These are phyloP conservation scores for Dactylonectria estremocensis DNA, from an alignment of 2,329 filamentous ascomycete genomes.

Conservation along the genomic window DNA sequence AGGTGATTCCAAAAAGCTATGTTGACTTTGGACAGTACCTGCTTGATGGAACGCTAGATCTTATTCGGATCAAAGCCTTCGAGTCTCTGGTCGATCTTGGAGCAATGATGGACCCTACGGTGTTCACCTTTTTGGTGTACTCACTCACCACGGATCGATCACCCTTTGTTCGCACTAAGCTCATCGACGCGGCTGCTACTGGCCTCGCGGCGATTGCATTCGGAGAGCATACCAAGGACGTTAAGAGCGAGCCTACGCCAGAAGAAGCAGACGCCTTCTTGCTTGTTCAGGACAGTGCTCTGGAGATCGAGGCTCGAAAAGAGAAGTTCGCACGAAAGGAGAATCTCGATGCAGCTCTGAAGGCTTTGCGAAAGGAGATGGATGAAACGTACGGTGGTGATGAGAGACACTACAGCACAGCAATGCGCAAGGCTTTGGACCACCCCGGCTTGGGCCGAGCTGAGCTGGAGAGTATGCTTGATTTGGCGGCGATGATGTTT, in stretches of 20 bases:
- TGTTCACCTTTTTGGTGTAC: slow-evolving; percentile 71
- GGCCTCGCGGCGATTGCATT: slow-evolving; percentile 76
- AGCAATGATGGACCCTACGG: slow-evolving; percentile 67
- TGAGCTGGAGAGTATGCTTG: slow-evolving; percentile 60
- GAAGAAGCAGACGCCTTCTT: slow-evolving; percentile 57
- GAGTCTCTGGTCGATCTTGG: slow-evolving; percentile 76
- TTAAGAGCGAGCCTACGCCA: slow-evolving; percentile 55
- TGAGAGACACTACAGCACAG: slow-evolving; percentile 57
- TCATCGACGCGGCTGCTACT: slow-evolving; percentile 72
- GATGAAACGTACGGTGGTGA: slow-evolving; percentile 58
- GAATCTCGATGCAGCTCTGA: slow-evolving; percentile 71
- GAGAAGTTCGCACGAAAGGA: slow-evolving; percentile 77
- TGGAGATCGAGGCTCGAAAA: slow-evolving; percentile 70
- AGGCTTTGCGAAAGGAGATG: slow-evolving; percentile 61
- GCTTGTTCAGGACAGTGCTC: slow-evolving; percentile 60
- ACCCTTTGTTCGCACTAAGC: slow-evolving; percentile 72
- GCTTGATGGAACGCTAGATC: slow-evolving; percentile 74
- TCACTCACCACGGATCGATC: slow-evolving; percentile 75
- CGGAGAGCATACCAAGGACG: slow-evolving; percentile 69
- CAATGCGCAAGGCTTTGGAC: slow-evolving; percentile 61
- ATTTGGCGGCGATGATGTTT: slow-evolving; percentile 64
- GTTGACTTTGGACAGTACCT: slow-evolving; percentile 75
- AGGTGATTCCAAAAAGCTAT: slow-evolving; percentile 69
- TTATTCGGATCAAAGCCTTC: slow-evolving; percentile 77
- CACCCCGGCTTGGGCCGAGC: slow-evolving; percentile 57